Evolutionary conservation across 345 rosid species (phyloP).

Genomic region (Turnera subulata): DNA sequence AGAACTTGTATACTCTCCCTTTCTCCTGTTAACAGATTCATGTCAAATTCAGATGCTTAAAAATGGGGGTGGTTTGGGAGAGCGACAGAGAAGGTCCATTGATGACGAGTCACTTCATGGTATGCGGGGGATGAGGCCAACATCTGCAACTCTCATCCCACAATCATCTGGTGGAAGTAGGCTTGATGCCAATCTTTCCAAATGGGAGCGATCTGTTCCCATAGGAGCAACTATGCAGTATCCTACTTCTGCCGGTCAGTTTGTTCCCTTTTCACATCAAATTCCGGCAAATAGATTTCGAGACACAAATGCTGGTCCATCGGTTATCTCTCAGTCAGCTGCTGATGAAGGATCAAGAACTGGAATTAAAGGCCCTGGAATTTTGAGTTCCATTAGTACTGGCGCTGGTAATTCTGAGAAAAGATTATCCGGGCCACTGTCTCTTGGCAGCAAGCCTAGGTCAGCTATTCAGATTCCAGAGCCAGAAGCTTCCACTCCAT

Average conservation of each 20-base stretch:
- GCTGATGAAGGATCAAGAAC: slow-evolving; percentile 99
- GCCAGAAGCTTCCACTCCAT: slow-evolving; percentile 53
- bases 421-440: slow-evolving; percentile 32
- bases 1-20: slow-evolving; percentile 7
- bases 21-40: slow-evolving; percentile 8
- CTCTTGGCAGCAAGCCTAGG: slow-evolving; percentile 44
- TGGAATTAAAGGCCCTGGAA: slow-evolving; percentile 71
- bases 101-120: slow-evolving; percentile 48
- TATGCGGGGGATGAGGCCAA: slow-evolving; percentile 43
- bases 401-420: slow-evolving; percentile 35
- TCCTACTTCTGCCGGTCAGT: slow-evolving; percentile 57
- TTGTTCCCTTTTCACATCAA: slow-evolving; percentile 61
- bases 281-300: slow-evolving; percentile 56
- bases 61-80: slow-evolving; percentile 54
- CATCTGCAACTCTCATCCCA: slow-evolving; percentile 44
- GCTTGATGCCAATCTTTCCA: slow-evolving; percentile 37
- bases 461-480: slow-evolving; percentile 34
- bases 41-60: slow-evolving; percentile 49
- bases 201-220: slow-evolving; percentile 49
- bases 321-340: slow-evolving; percentile 63
- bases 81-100: slow-evolving; percentile 41
- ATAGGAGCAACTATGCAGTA: slow-evolving; percentile 48
- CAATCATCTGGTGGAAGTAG: slow-evolving; percentile 47
- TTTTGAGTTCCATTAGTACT: slow-evolving; percentile 48
- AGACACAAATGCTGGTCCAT: slow-evolving; percentile 51